Base-by-base conservation (phyloP, 2,329 filamentous ascomycete genomes). In the Colletotrichum brevisporum region DNA sequence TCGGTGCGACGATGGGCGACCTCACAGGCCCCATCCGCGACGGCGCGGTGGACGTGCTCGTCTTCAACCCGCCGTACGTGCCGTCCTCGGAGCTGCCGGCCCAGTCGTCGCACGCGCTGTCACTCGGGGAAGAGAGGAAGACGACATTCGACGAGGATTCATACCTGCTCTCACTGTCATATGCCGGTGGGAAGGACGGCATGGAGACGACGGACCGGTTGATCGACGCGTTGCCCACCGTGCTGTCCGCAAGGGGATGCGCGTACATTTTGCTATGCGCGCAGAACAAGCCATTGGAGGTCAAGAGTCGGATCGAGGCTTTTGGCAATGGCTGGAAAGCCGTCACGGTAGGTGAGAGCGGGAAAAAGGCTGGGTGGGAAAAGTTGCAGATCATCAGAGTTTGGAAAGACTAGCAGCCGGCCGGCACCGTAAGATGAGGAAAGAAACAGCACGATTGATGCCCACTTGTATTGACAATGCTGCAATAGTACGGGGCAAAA, bases 1-100 rank as follows among this genome's bases (percentile, higher is more conserved):
- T 96, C 8, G 91, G 90, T 48, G 88, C 91, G 18, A 78, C 91
- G 27, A 90, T 90, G 67, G 91, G 89, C 2, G 94, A 98, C 76
- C 85, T 99, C 0, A 85, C 87, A 5, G 80, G 86, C 2, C 83
- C 91, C 0, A 81, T 97, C 48, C 85, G 87, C 8, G 76, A 82
- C 0, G 83, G 85, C 2, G 80, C 82, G 47, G 87, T 97, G 5
- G 96, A 99, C 77, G 87, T 99, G 12, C 86, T 99, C 71, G 87
- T 99, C 31, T 99, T 98, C 86, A 99, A 99, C 78, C 96, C 96
- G 61, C 96, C 96, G 0, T 99, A 99, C 78, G 96, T 99, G 15
- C 96, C 96, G 2, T 97, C 95, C 2, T 87, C 91, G 27, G 88
- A 90, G 48, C 82, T 97, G 68, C 95, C 95, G 1, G 78, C 81